A percentile compares a stretch with the other conserved stretches of the same genome.
Conservation (phyloP, 306 rosid species). For the Cyclanthera cordifolia region DNA sequence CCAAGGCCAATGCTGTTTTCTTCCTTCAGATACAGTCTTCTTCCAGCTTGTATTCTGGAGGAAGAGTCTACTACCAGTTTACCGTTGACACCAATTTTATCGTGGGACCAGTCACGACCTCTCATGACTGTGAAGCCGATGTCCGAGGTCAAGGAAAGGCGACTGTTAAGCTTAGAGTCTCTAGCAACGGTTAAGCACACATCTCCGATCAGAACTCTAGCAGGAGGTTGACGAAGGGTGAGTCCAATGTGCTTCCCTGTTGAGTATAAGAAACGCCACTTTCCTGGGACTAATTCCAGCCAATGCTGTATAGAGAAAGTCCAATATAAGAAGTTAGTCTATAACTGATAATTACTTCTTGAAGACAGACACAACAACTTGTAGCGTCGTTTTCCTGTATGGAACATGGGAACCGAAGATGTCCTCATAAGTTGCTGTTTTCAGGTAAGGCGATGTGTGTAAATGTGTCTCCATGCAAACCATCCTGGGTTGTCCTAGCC, state of each 20-base stretch:
- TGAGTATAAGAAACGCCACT: conserved; percentile 85
- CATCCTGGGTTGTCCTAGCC: no score
- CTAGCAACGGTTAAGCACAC: conserved; percentile 55
- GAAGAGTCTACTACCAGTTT: conserved; percentile 49
- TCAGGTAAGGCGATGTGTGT: background rate
- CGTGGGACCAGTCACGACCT: conserved; percentile 78
- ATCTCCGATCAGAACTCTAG: conserved; percentile 60
- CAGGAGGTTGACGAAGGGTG: conserved; percentile 74
- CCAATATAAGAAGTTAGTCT: background rate
- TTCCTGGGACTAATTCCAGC: conserved; percentile 83
- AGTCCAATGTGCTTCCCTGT: conserved; percentile 90
- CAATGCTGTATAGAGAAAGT: conserved; percentile 40
- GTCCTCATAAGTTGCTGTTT: background rate
- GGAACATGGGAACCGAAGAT: background rate
- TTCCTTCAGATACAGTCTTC: conserved; percentile 60
- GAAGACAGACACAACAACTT: background rate
- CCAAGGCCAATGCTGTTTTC: conserved; percentile 37
- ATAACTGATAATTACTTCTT: background rate
- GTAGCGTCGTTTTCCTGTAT: background rate
- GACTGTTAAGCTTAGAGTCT: conserved; percentile 37
- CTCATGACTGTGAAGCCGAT: conserved; percentile 66
- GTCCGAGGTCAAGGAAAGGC: conserved; percentile 45
- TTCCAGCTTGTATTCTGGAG: conserved; percentile 49
- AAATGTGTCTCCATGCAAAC: background rate
- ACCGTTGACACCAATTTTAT: conserved; percentile 66